phyloP scores from a whole-genome alignment of 139 green algal genomes.

The Cymbomonas tetramitiformis region DNA sequence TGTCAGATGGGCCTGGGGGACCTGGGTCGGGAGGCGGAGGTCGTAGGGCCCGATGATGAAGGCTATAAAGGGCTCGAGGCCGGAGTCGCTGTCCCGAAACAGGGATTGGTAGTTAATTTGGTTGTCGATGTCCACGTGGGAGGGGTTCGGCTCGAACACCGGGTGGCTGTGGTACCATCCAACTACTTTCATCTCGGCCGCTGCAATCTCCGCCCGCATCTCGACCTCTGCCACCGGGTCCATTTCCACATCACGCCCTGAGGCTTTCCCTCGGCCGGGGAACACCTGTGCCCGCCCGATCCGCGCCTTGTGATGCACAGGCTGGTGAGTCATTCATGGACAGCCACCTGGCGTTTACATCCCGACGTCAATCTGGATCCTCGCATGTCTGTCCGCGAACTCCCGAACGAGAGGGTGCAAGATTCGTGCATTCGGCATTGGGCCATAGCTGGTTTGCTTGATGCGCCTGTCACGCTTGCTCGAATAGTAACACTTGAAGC shows the following conservation, averaged over 20 bases:
- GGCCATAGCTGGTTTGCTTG: too few relatives aligned
- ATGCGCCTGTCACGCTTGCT: too few relatives aligned
- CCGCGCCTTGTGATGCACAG: too few relatives aligned
- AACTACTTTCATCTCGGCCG: constrained; percentile 34
- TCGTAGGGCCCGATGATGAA: constrained; percentile 68
- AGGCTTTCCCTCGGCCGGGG: background rate
- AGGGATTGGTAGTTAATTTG: constrained; percentile 69
- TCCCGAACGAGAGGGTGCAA: too few relatives aligned
- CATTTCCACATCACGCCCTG: constrained; percentile 35
- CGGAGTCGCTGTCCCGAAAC: constrained; percentile 30
- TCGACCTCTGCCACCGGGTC: constrained; percentile 50
- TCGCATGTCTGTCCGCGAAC: too few relatives aligned
- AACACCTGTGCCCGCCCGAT: too few relatives aligned
- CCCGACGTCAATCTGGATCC: too few relatives aligned
- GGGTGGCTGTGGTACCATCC: constrained; percentile 74
- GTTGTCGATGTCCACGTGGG: constrained; percentile 62
- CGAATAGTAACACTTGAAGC: too few relatives aligned
- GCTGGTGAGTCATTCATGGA: too few relatives aligned
- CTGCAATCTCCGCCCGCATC: constrained; percentile 36
- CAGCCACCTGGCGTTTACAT: background rate
- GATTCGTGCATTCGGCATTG: too few relatives aligned
- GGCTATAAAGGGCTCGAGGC: constrained; percentile 58
- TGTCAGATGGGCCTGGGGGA: constrained; percentile 20
- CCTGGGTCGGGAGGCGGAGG: constrained; percentile 32
- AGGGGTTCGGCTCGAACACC: constrained; percentile 51